Conservation (phyloP, 345 rosid species). For the Stellera chamaejasme region DNA sequence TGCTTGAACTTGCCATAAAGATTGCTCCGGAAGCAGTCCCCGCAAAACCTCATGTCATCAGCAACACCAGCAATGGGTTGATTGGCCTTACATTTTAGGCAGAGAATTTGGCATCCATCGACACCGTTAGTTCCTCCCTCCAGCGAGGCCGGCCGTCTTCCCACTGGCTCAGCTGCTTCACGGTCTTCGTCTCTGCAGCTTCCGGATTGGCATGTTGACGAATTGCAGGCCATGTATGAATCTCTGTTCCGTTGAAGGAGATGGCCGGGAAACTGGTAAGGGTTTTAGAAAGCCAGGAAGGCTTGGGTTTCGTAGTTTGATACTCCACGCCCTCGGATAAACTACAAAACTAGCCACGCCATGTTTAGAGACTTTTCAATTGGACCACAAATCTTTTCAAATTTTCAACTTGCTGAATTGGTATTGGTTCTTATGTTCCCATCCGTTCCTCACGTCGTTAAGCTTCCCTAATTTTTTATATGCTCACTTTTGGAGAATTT, state of each 20-base stretch:
- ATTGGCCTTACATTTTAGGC: conserved; percentile 70
- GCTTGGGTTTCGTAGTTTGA: too few relatives aligned
- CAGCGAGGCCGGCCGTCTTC: background rate
- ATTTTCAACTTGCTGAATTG: too few relatives aligned
- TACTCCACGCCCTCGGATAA: too few relatives aligned
- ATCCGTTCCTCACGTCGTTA: too few relatives aligned
- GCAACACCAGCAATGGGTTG: conserved; percentile 36
- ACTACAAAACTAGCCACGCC: too few relatives aligned
- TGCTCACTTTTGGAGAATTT: too few relatives aligned
- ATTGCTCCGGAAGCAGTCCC: conserved; percentile 68
- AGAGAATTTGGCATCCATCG: conserved; percentile 19
- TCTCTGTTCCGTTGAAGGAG: too few relatives aligned
- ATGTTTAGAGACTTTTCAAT: too few relatives aligned
- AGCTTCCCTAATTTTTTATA: too few relatives aligned
- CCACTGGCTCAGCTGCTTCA: conserved; percentile 5
- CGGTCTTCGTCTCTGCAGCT: conserved; percentile 34
- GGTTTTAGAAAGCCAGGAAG: background rate
- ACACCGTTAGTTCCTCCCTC: background rate
- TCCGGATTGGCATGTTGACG: conserved; percentile 51
- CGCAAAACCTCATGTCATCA: conserved; percentile 50
- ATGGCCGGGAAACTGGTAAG: background rate
- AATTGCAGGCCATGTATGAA: conserved; percentile 55
- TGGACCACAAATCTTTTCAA: too few relatives aligned
- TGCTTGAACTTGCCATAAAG: conserved; percentile 80
- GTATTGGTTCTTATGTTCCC: too few relatives aligned